Base-by-base conservation (phyloP, 495 filamentous ascomycete genomes). In the Xylaria scruposa region DNA sequence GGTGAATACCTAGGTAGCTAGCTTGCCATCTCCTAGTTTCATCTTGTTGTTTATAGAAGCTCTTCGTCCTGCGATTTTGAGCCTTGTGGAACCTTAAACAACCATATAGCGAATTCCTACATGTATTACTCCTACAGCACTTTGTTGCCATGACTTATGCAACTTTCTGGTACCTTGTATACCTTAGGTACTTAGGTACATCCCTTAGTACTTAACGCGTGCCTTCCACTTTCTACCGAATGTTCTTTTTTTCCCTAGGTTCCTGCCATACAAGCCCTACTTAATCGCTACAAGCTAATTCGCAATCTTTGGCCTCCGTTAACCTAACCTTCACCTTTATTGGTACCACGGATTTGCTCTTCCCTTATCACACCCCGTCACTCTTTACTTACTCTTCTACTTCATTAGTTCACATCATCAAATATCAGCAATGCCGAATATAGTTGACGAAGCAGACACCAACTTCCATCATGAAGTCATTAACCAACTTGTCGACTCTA, bases 381-480 rank as follows among this genome's bases (percentile, higher is more conserved):
- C 17, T 0, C 4, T 31, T 9, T 19, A 17, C 54, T 59, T 59
- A 8, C 62, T 10, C 1, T 1, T 31, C 19, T 19, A 17, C 54
- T 59, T 59, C 17, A 44, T 10, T 21, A 1, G 44, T 7, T 36
- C 2, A 1, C 6, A 9, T 15, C 46, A 54, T n/a, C 1, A 26
- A 51, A 12, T 26, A 19, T 33, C 31, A 26, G 24, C 26, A 21
- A 67, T 67, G 64, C 33, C 64, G n/a, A 54, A 36, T 4, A 24
- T 24, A 4, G 31, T 33, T 13, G 21, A 40, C 33, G 9, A 24
- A 46, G 54, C 29, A 10, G 67, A 70, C n/a, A 4, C 40, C 15
- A 12, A 54, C 3, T 51, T 70, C 31, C 58, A 17, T 13, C n/a
- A 12, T 17, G 56, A 51, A 49, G 56, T 70, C 42, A 61, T 70